Evolutionary conservation across 1,284 basidiomycete species (phyloP).

Genomic region (Cystobasidium pallidum): DNA sequence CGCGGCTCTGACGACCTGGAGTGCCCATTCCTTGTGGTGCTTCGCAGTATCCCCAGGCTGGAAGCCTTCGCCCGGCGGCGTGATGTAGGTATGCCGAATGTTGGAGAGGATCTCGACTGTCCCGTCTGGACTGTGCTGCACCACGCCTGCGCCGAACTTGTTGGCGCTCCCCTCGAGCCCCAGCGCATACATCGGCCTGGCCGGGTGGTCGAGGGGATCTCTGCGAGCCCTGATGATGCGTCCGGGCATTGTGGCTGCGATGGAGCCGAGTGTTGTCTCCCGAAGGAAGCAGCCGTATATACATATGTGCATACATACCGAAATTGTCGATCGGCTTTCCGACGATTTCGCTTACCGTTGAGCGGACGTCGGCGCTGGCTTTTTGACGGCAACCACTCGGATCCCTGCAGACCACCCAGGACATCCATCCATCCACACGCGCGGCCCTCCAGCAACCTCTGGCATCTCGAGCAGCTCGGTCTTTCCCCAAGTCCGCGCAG

Average conservation of each 20-base stretch:
- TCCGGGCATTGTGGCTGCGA: conserved; percentile 17
- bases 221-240: conserved; percentile 17
- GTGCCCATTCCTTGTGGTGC: conserved; percentile 92
- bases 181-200: conserved; percentile 58
- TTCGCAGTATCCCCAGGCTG: conserved; percentile 91
- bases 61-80: conserved; percentile 96
- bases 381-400: neutral
- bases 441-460: neutral
- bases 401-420: neutral
- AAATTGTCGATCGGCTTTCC: conserved; percentile 6
- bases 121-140: conserved; percentile 73
- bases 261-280: too few relatives aligned
- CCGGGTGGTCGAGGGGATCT: conserved; percentile 28
- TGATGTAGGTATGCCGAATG: conserved; percentile 94
- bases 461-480: neutral
- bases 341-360: conserved; percentile 17
- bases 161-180: conserved; percentile 96
- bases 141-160: conserved; percentile 95
- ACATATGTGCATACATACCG: neutral
- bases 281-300: too few relatives aligned
- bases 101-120: conserved; percentile 59
- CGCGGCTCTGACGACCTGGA: conserved; percentile 79
- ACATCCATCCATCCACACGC: neutral
- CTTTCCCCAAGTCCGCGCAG: neutral
- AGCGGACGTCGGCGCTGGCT: neutral